A percentile compares a stretch with the other conserved stretches of the same genome.
phyloP scores from a whole-genome alignment of 805 yeast species.

The Hemisphaericaspora nanyangensis region DNA sequence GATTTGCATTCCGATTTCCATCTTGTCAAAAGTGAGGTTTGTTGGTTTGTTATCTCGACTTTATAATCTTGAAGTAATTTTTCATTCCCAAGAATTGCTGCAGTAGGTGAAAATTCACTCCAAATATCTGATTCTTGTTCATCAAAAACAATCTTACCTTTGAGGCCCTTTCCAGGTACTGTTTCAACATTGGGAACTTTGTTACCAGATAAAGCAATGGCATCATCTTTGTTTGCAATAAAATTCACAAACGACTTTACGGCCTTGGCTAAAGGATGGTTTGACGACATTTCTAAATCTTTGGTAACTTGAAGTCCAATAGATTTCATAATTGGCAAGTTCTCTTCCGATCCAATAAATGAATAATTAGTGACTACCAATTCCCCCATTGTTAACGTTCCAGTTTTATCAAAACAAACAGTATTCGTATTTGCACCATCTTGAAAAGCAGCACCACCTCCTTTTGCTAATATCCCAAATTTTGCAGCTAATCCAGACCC shows the following conservation, averaged over 20 bases:
- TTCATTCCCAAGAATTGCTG: conserved; percentile 59
- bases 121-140: conserved; percentile 21
- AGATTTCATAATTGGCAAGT: conserved; percentile 9
- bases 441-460: conserved; percentile 81
- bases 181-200: conserved; percentile 48
- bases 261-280: conserved; percentile 66
- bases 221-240: conserved; percentile 21
- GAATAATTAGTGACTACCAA: conserved; percentile 52
- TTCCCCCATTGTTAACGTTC: conserved; percentile 69
- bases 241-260: conserved; percentile 38
- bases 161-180: conserved; percentile 58
- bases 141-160: conserved; percentile 35
- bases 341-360: conserved; percentile 16
- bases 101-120: conserved; percentile 28
- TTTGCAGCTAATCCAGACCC: conserved; percentile 79
- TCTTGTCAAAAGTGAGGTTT: conserved; percentile 26
- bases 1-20: conserved; percentile 70
- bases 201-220: conserved; percentile 21
- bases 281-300: conserved; percentile 60
- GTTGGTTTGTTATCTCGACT: conserved; percentile 29
- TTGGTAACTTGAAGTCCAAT: conserved; percentile 46
- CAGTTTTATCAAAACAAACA: conserved; percentile 76
- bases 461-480: conserved; percentile 69
- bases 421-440: conserved; percentile 63
- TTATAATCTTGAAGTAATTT: conserved; percentile 47